These are phyloP conservation scores for Hyaloperonospora arabidopsidis DNA, from an alignment of 352 stramenopile genomes.

Conservation along the genomic window DNA sequence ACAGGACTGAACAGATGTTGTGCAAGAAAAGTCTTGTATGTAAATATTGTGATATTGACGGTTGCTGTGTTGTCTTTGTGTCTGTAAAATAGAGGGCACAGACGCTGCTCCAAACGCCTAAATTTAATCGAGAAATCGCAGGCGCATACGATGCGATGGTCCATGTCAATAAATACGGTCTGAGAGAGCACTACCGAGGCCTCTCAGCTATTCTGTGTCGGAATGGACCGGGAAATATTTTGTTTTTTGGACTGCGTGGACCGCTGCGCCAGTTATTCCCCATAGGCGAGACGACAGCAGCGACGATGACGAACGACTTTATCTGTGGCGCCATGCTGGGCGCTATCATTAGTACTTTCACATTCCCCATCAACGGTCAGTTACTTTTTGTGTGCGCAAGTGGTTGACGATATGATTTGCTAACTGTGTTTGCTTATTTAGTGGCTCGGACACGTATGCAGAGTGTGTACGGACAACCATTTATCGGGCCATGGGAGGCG, in stretches of 20 bases:
- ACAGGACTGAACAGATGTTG: neutral
- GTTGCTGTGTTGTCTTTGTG: neutral
- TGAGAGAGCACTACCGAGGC: conserved; percentile 79
- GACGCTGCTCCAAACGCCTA: conserved; percentile 80
- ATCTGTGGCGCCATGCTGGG: conserved; percentile 77
- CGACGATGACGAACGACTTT: conserved; percentile 70
- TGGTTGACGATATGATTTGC: conserved; percentile 6
- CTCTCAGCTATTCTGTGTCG: conserved; percentile 72
- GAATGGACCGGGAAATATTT: conserved; percentile 76
- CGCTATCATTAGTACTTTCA: conserved; percentile 76
- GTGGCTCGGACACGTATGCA: conserved; percentile 79
- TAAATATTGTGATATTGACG: neutral
- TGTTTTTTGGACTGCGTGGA: conserved; percentile 81
- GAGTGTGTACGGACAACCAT: conserved; percentile 61
- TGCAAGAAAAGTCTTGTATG: too few relatives aligned
- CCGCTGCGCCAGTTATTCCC: conserved; percentile 65
- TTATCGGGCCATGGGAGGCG: conserved; percentile 49
- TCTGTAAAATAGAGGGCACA: conserved; percentile 47
- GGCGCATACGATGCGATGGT: conserved; percentile 72
- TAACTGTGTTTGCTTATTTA: conserved; percentile 9
- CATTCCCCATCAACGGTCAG: conserved; percentile 77
- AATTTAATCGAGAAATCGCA: conserved; percentile 76
- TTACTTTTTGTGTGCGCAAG: neutral
- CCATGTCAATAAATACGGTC: conserved; percentile 69
- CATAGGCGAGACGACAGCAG: conserved; percentile 29